Evolutionary conservation across 371 early-diverging fungal genomes (phyloP).

Genomic region (Nematocida major): DNA sequence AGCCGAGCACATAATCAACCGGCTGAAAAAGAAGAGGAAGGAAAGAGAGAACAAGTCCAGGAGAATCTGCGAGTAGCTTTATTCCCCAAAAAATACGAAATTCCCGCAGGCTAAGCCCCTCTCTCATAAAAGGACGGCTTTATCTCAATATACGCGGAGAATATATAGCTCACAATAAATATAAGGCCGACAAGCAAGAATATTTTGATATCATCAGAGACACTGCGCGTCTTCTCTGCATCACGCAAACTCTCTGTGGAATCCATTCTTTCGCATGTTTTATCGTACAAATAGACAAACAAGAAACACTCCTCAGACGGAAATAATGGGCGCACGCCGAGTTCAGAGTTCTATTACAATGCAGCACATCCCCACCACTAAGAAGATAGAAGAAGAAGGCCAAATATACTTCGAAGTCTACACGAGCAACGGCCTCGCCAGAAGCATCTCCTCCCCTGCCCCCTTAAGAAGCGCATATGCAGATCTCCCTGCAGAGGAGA

Average conservation of each 20-base stretch:
- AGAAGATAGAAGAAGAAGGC: background rate
- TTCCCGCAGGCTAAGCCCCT: too few relatives aligned
- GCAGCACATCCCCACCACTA: background rate
- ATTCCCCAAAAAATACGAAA: too few relatives aligned
- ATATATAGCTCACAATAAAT: conserved; percentile 8
- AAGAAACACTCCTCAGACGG: background rate
- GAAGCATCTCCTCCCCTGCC: conserved; percentile 17
- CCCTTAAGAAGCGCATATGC: background rate
- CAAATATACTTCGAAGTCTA: conserved; percentile 22
- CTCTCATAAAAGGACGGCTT: background rate
- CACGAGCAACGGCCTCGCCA: background rate
- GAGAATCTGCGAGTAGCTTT: background rate
- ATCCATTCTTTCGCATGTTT: background rate
- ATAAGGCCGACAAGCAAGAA: background rate
- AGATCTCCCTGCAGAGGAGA: background rate
- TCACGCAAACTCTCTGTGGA: too few relatives aligned
- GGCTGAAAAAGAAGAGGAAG: conserved; percentile 34
- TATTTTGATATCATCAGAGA: conserved; percentile 1
- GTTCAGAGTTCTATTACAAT: background rate
- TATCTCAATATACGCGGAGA: background rate
- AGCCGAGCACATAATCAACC: conserved; percentile 4
- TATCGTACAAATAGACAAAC: background rate
- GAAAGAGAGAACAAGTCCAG: conserved; percentile 41
- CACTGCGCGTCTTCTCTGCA: background rate
- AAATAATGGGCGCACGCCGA: background rate